Base-by-base conservation (phyloP, 208 protist genomes). In the Novymonas esmeraldas region DNA sequence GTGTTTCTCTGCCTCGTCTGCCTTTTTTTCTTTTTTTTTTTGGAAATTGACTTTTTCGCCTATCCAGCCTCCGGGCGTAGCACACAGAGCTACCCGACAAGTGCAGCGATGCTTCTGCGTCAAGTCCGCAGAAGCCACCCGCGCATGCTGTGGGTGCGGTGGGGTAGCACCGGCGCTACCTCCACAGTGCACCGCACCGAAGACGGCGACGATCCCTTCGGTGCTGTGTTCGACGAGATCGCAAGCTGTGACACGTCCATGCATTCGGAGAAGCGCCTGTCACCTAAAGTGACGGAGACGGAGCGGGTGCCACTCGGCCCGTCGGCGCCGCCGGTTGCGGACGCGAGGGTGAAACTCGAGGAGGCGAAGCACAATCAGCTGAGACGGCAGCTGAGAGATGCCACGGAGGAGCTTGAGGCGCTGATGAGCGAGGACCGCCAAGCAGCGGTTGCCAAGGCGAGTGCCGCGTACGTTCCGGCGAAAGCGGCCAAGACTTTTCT, bases 401-500 rank as follows among this genome's bases (percentile, higher is more conserved):
- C 73, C 0, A 64, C 57, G 18, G 81, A 81, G 28, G 76, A 89
- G 42, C 78, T 79, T 16, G 58, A 54, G 5, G 71, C 71, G 34
- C 28, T 80, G n/a, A 38, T 81, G 33, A 63, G 33, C 6, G 81
- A 87, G 36, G 61, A 66, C 29, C n/a, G 42, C 20, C 64, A 45
- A 36, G 48, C 45, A 26, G 29, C 45, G 18, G 69, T 60, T 31
- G 59, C 58, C 11, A 42, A 61, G 11, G 52, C 75, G 36, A 75
- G 64, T 24, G 57, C 70, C 14, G 52, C 28, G 14, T 89, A 84
- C 66, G 63, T 80, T 26, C 85, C 75, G 48, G 72, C 84, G 33
- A 66, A 61, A 28, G 63, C 89, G 54, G 84, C 79, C 1, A 80
- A 72, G 51, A 66, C 76, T 20, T 88, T 81, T 67, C 61, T 89